Evolutionary conservation across 1,284 basidiomycete species (phyloP), one percentile per base, ranked within the genome.

Genomic region (Pseudozyma hubeiensis): DNA sequence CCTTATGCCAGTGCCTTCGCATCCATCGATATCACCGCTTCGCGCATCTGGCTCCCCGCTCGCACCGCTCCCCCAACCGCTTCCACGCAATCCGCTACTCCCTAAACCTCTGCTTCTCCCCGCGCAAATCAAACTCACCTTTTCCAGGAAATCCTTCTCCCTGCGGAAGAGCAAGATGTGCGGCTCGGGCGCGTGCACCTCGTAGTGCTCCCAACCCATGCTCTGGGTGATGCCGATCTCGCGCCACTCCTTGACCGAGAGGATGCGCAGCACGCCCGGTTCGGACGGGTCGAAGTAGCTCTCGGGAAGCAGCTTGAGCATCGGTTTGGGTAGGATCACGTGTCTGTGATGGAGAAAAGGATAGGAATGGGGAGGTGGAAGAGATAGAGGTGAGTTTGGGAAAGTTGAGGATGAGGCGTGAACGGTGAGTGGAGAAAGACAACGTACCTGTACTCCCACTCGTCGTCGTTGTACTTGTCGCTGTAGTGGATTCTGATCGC

Each of bases 171-270:
- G 85, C 46, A 84, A 61, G 44, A 84, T 84, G 57, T 84, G 83
- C 14, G 83, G 83, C 90, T 89, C 86, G 90, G 75, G 78, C 11
- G 78, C 75, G 83, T 97, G 95, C 40, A 97, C 93, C 87, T 96
- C 95, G 80, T 97, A 97, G 81, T 97, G 94, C 84, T 94, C 92
- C 95, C 95, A 98, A 10, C 95, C 95, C 51, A 96, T 87, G 85
- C 93, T 94, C 85, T 97, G 95, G 34, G 92, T 93, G 81, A 97
- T 97, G 11, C 95, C 95, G 65, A 98, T 94, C 0, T 92, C 92
- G 82, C 95, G 88, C 95, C 95, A 98, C 86, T 98, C 95, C 44
- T 89, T 85, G 84, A 97, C 95, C 5, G 88, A 86, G 56, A 97
- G 86, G 56, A 97, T 89, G 8, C 94, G 89, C 62, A 97, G 88